These are phyloP conservation scores for Circinella umbellata DNA, from an alignment of 371 early-diverging fungal genomes.

Conservation along the genomic window DNA sequence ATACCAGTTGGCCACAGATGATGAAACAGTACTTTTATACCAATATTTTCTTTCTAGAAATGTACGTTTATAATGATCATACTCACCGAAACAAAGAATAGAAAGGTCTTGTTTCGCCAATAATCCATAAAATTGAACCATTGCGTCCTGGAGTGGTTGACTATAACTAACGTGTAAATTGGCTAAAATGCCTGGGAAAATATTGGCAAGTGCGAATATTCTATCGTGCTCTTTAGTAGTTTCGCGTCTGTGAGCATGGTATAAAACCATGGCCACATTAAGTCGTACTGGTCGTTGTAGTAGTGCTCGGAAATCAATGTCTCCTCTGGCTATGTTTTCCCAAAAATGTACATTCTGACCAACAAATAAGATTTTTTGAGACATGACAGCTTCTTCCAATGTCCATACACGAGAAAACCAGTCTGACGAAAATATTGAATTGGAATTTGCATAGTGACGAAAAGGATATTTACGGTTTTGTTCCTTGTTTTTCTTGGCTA, in stretches of 20 bases:
- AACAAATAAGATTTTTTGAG: background rate
- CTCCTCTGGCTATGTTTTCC: background rate
- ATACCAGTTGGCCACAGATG: no score
- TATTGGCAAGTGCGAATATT: slow-evolving; percentile 1
- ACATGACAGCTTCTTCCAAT: background rate
- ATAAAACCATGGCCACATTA: background rate
- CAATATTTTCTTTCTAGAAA: no score
- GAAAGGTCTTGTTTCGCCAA: background rate
- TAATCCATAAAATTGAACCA: background rate
- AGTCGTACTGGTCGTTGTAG: background rate
- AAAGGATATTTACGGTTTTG: background rate
- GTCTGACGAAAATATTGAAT: background rate
- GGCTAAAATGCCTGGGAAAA: background rate
- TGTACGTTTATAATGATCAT: no score
- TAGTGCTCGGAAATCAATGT: no score
- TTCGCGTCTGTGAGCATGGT: background rate
- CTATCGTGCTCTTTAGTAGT: background rate
- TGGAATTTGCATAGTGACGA: background rate
- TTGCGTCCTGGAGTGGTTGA: background rate
- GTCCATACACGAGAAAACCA: background rate
- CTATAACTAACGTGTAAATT: background rate
- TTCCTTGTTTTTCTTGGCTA: background rate
- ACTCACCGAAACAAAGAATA: background rate
- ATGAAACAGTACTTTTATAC: no score
- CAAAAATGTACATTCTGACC: background rate